Evolutionary conservation across 2,329 filamentous ascomycete species (phyloP).

Genomic region (Hortaea sp.): DNA sequence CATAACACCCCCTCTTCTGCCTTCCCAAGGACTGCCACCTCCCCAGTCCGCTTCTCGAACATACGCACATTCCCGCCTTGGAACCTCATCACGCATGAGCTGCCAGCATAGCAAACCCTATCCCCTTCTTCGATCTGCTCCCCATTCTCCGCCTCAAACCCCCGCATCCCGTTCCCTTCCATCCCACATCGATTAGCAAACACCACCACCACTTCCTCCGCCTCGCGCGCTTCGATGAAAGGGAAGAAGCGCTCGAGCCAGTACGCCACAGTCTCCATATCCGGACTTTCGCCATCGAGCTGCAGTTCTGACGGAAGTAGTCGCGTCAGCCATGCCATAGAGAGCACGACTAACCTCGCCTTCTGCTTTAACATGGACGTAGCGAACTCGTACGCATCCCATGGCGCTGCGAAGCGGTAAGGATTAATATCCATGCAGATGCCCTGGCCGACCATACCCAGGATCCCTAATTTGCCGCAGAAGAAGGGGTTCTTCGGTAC

Average conservation of each 20-base stretch:
- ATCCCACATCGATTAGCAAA: constrained; percentile 61
- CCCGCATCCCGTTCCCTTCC: constrained; percentile 33
- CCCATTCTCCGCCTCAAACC: constrained; percentile 20
- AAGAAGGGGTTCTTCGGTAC: constrained; percentile 22
- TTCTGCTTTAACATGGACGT: constrained; percentile 47
- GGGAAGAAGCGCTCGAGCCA: constrained; percentile 66
- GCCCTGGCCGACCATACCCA: constrained; percentile 32
- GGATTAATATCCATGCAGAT: constrained; percentile 55
- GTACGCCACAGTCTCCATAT: constrained; percentile 64
- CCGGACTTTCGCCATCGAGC: constrained; percentile 46
- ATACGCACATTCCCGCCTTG: constrained; percentile 55
- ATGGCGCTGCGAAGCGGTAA: constrained; percentile 50
- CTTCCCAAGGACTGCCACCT: constrained; percentile 49
- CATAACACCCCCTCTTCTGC: constrained; percentile 58
- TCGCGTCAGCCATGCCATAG: constrained; percentile 68
- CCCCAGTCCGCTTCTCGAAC: constrained; percentile 41
- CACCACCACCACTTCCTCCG: constrained; percentile 56
- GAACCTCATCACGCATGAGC: constrained; percentile 60
- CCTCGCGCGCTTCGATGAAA: constrained; percentile 25
- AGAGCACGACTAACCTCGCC: constrained; percentile 56
- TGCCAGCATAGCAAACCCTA: constrained; percentile 58
- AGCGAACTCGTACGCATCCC: constrained; percentile 47
- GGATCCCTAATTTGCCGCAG: constrained; percentile 26
- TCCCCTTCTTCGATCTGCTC: constrained; percentile 21
- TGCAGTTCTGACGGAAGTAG: constrained; percentile 38